phyloP scores from a whole-genome alignment of 805 yeast genomes.

The Brettanomyces sp. region DNA sequence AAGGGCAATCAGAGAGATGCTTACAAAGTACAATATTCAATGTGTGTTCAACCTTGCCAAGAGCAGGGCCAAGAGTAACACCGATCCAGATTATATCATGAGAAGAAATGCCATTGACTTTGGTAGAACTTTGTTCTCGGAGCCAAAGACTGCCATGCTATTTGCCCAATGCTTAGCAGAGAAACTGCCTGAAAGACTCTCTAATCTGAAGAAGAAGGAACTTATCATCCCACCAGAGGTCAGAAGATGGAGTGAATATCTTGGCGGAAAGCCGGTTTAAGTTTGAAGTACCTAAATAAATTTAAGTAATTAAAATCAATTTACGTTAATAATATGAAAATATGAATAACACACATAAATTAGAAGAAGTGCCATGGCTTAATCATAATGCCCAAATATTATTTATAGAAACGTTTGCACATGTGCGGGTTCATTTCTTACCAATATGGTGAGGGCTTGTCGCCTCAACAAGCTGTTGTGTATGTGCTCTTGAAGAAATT shows the following conservation, averaged over 20 bases:
- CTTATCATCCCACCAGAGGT: slow-evolving; percentile 77
- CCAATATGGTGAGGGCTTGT: no score
- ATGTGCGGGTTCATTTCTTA: no score
- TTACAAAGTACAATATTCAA: slow-evolving; percentile 75
- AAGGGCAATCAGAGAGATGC: slow-evolving; percentile 86
- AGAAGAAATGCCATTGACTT: slow-evolving; percentile 99
- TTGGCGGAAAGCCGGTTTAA: slow-evolving; percentile 85
- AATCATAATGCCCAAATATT: no score
- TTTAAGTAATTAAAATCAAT: no score
- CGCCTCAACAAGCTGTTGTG: no score
- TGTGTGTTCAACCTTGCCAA: slow-evolving; percentile 89
- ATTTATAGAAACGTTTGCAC: no score
- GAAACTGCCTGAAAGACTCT: slow-evolving; percentile 52
- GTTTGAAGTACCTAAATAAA: background rate
- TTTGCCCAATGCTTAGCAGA: slow-evolving; percentile 76
- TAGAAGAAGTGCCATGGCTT: no score
- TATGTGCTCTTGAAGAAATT: no score
- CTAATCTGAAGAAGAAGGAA: slow-evolving; percentile 31
- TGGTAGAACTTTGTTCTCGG: slow-evolving; percentile 92
- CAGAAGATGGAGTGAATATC: slow-evolving; percentile 91
- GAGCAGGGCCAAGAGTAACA: slow-evolving; percentile 75
- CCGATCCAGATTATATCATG: slow-evolving; percentile 93
- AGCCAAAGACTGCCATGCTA: slow-evolving; percentile 83
- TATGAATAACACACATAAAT: no score
- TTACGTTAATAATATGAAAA: no score